These are phyloP conservation scores for Termitomyces sp. DNA, from an alignment of 768 basidiomycete species.

Conservation along the genomic window DNA sequence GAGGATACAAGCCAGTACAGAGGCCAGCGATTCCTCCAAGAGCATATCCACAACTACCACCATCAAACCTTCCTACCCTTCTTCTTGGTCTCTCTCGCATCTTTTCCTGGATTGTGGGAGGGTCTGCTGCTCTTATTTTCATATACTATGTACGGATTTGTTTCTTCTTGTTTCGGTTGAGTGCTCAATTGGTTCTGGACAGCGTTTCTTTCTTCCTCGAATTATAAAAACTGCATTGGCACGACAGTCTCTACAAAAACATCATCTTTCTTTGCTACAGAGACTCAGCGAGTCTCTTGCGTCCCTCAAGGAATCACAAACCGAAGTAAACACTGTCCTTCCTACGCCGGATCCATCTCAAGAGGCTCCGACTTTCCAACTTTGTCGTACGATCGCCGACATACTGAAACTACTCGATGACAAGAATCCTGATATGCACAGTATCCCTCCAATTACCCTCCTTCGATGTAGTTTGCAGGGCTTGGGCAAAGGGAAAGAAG, in stretches of 20 bases:
- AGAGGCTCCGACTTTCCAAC: slow-evolving; percentile 39
- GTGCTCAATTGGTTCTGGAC: not conserved
- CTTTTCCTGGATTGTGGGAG: slow-evolving; percentile 63
- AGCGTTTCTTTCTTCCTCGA: slow-evolving; percentile 70
- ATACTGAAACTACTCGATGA: slow-evolving; percentile 26
- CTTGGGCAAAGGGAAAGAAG: slow-evolving; percentile 31
- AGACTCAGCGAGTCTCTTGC: slow-evolving; percentile 51
- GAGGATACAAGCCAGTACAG: slow-evolving; percentile 21
- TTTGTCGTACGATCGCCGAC: slow-evolving; percentile 42
- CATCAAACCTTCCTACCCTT: slow-evolving; percentile 64
- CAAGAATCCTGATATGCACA: slow-evolving; percentile 21
- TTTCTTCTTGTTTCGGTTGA: not conserved
- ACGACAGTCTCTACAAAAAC: slow-evolving; percentile 52
- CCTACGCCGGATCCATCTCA: slow-evolving; percentile 47
- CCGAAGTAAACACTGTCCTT: slow-evolving; percentile 48
- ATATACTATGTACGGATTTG: slow-evolving; percentile 56
- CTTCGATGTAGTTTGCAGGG: slow-evolving; percentile 61
- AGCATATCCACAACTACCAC: slow-evolving; percentile 65
- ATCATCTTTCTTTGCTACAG: slow-evolving; percentile 52
- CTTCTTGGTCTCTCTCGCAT: slow-evolving; percentile 57
- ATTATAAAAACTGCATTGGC: slow-evolving; percentile 55
- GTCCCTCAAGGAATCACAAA: slow-evolving; percentile 51
- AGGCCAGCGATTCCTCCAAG: slow-evolving; percentile 61
- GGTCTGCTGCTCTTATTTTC: slow-evolving; percentile 52
- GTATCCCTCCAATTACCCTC: slow-evolving; percentile 47